A percentile compares a stretch with the other conserved stretches of the same genome.
Conservation (phyloP, 768 basidiomycete species). For the Rhizopogon roseolus region DNA sequence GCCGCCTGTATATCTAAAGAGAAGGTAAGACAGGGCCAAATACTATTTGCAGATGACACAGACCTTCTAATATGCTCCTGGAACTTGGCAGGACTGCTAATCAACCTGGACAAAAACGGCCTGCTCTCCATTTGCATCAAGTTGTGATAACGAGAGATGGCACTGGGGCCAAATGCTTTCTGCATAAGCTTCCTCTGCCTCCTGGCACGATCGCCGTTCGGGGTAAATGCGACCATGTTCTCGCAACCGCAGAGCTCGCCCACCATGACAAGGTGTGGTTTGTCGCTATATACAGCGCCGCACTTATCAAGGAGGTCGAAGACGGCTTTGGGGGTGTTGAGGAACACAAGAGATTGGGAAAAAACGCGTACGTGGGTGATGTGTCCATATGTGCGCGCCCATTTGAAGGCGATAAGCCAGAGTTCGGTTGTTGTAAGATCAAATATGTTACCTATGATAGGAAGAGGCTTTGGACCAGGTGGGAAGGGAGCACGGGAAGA, state of each 20-base stretch:
- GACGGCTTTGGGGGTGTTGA: constrained; percentile 55
- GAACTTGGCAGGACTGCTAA: constrained; percentile 35
- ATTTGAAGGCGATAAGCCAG: constrained; percentile 57
- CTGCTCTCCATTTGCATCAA: constrained; percentile 53
- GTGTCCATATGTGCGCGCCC: constrained; percentile 52
- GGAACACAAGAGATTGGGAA: constrained; percentile 63
- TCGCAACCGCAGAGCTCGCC: constrained; percentile 69
- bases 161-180: constrained; percentile 50
- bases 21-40: constrained; percentile 31
- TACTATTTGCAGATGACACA: constrained; percentile 21
- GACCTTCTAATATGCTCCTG: constrained; percentile 32
- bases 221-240: constrained; percentile 69
- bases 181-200: constrained; percentile 67
- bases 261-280: constrained; percentile 63
- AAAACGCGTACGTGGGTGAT: constrained; percentile 62
- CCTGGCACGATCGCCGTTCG: constrained; percentile 56
- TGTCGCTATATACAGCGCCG: constrained; percentile 72
- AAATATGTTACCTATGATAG: constrained; percentile 58
- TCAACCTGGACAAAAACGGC: constrained; percentile 50
- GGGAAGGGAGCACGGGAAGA: constrained; percentile 39
- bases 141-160: constrained; percentile 53
- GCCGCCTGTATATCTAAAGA: constrained; percentile 45
- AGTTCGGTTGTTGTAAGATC: constrained; percentile 58
- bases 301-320: constrained; percentile 67
- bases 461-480: constrained; percentile 65